Evolutionary conservation across 2,329 filamentous ascomycete species (phyloP), one percentile per base, ranked within the genome.

Genomic region (Neonectria sp.): DNA sequence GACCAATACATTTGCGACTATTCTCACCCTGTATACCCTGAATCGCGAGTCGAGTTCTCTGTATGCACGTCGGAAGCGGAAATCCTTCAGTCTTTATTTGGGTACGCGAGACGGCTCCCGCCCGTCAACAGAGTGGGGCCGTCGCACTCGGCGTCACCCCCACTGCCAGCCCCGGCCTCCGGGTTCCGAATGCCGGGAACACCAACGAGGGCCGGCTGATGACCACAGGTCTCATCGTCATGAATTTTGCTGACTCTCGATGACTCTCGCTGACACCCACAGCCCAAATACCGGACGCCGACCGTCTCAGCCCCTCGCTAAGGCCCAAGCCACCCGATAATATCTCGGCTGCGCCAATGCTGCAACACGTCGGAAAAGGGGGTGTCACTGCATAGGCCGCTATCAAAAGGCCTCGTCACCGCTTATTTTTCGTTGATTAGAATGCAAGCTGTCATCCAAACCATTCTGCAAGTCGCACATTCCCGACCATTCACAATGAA

Each of bases 381-480:
- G 67, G 68, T 72, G 52, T 64, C 70, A 72, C 70, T 60, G 67
- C 70, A 71, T 68, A 49, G 25, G 33, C 59, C 55, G 60, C 53
- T 59, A 69, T 68, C 68, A 72, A 68, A 72, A 58, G 66, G 59
- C 24, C 55, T 65, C 37, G 61, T 61, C 68, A 71, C 61, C 66
- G 57, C 68, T 61, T 52, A 13, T 51, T 37, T 46, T 52, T 63
- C 17, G 25, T 29, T 17, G 12, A 45, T 24, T 21, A 51, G 29
- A 55, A 48, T 17, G 53, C 51, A 55, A 62, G 43, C 17, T 35
- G 45, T 63, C 58, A 25, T 63, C 49, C 40, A 59, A 37, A 33
- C 6, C 21, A 40, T 57, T 40, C 63, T 52, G 40, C 55, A 63
- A 67, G 61, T 65, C 43, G 48, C 53, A 63, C 51, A 43, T 53